A percentile compares a stretch with the other conserved stretches of the same genome.
phyloP scores from a whole-genome alignment of 2,329 filamentous ascomycete genomes.

The Salinomyces thailandicus region DNA sequence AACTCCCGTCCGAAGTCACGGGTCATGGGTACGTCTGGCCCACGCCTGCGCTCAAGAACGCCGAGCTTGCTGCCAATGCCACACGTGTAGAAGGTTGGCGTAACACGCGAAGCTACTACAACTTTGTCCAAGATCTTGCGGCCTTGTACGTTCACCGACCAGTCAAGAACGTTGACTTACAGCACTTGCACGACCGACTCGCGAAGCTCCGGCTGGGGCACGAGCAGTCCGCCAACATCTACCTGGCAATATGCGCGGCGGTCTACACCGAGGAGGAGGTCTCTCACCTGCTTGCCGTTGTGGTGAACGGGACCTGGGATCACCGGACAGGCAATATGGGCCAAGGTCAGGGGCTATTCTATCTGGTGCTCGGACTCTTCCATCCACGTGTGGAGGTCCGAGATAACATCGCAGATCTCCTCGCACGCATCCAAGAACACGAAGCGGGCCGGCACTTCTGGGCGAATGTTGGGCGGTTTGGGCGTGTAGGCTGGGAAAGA shows the following conservation, averaged over 20 bases:
- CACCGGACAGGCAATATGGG: constrained; percentile 9
- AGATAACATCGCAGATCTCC: constrained; percentile 61
- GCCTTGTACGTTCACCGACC: constrained; percentile 35
- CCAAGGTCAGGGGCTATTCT: constrained; percentile 58
- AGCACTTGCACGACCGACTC: constrained; percentile 86
- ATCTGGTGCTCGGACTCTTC: constrained; percentile 80
- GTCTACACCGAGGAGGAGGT: constrained; percentile 62
- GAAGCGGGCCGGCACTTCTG: constrained; percentile 92
- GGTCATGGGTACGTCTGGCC: constrained; percentile 95
- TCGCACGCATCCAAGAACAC: constrained; percentile 75
- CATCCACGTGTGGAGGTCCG: constrained; percentile 77
- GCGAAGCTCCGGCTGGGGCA: constrained; percentile 69
- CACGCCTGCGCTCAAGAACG: constrained; percentile 67
- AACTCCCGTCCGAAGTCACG: constrained; percentile 20
- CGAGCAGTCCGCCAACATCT: constrained; percentile 70
- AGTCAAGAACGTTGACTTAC: constrained; percentile 71
- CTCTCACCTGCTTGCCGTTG: constrained; percentile 41
- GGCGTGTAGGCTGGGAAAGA: constrained; percentile 74
- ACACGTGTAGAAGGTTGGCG: constrained; percentile 94
- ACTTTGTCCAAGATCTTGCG: constrained; percentile 55
- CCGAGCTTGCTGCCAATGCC: constrained; percentile 83
- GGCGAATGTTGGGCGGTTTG: constrained; percentile 73
- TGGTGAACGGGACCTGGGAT: constrained; percentile 23
- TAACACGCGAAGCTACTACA: constrained; percentile 89
- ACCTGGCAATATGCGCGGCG: constrained; percentile 65